These are phyloP conservation scores for Nyctanthes arbortristis DNA, from an alignment of 257 asterid species.

Conservation along the genomic window DNA sequence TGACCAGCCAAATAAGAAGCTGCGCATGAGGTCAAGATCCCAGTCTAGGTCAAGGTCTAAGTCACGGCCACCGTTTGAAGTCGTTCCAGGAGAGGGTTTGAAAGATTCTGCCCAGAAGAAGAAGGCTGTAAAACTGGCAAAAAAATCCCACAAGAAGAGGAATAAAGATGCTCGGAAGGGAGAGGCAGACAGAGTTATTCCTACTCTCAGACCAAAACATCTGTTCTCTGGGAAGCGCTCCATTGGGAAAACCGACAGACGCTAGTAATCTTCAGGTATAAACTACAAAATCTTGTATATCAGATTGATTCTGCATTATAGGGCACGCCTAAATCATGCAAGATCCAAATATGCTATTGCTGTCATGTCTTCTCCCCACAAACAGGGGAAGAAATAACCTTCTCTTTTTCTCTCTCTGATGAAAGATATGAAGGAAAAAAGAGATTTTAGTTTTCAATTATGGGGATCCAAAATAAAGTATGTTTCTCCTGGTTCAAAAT, in stretches of 20 bases:
- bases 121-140: constrained; percentile 66
- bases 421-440: neutral
- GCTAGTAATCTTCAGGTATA: constrained; percentile 61
- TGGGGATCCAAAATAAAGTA: neutral
- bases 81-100: constrained; percentile 86
- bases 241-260: constrained; percentile 82
- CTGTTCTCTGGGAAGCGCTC: constrained; percentile 84
- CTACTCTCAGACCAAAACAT: constrained; percentile 78
- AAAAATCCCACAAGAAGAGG: constrained; percentile 54
- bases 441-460: neutral
- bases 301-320: neutral
- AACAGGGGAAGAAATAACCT: neutral
- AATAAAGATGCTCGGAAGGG: constrained; percentile 88
- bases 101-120: constrained; percentile 71
- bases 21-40: constrained; percentile 43
- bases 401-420: neutral
- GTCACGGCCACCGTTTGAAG: constrained; percentile 66
- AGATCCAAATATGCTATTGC: neutral
- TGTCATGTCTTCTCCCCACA: neutral
- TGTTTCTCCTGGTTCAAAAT: neutral
- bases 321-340: neutral
- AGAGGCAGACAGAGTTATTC: constrained; percentile 89
- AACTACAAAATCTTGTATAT: neutral
- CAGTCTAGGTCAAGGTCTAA: constrained; percentile 54
- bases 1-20: constrained; percentile 65